phyloP scores from a whole-genome alignment of 805 yeast species.

The Diddensiella transvaalensis region DNA sequence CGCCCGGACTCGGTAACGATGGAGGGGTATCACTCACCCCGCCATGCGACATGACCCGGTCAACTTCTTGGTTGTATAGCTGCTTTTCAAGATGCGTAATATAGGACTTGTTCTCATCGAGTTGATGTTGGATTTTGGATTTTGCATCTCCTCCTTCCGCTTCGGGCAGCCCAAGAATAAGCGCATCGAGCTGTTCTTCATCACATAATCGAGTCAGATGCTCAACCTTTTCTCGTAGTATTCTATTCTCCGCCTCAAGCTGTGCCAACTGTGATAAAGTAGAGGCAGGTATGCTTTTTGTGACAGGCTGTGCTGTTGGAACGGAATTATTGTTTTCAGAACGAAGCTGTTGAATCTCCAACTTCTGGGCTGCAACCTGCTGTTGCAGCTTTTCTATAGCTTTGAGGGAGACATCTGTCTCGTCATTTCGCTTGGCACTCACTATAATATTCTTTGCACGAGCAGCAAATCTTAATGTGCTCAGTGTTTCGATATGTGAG shows the following conservation, averaged over 20 bases:
- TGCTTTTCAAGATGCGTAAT: constrained; percentile 57
- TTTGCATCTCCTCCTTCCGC: constrained; percentile 29
- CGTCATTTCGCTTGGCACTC: constrained; percentile 49
- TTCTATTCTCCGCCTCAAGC: constrained; percentile 58
- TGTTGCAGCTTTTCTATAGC: constrained; percentile 53
- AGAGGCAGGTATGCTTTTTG: constrained; percentile 11
- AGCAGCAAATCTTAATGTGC: constrained; percentile 88
- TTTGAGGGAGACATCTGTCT: constrained; percentile 34
- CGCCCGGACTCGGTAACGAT: constrained; percentile 18
- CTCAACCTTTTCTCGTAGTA: constrained; percentile 63
- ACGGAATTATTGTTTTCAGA: background rate
- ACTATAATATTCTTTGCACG: constrained; percentile 84
- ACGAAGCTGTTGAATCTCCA: constrained; percentile 42
- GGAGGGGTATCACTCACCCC: constrained; percentile 8
- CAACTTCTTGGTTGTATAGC: constrained; percentile 33
- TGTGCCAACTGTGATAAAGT: constrained; percentile 38
- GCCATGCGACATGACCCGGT: constrained; percentile 7
- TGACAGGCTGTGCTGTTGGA: constrained; percentile 5
- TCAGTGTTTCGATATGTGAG: constrained; percentile 70
- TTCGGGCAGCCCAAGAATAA: constrained; percentile 42
- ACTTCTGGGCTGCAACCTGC: constrained; percentile 59
- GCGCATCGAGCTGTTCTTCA: constrained; percentile 46
- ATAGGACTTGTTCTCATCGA: constrained; percentile 46
- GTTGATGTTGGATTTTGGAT: constrained; percentile 23
- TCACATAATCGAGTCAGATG: constrained; percentile 59